Conservation (phyloP, 169 alveolate genomes). For the Amoebophrya sp. region DNA sequence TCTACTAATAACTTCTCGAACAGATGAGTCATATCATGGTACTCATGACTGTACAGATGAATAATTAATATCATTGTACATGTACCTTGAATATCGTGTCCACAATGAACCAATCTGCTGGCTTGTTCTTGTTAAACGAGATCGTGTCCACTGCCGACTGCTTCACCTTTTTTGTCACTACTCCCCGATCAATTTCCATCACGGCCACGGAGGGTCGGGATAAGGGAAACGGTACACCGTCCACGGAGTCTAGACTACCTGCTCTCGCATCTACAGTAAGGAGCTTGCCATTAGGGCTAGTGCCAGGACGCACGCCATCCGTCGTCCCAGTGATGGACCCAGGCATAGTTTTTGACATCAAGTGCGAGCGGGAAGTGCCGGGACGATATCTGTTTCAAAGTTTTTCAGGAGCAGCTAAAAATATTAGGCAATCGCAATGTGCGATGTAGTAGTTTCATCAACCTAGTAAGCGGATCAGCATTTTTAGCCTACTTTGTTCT, state of each 20-base stretch:
- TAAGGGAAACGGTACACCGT: neutral
- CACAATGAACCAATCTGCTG: neutral
- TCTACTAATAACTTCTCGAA: too few species aligned
- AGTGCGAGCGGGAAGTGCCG: neutral
- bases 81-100: neutral
- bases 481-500: too few species aligned
- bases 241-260: neutral
- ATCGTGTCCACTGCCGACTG: neutral
- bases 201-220: neutral
- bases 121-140: neutral
- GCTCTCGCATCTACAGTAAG: neutral
- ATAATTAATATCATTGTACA: too few species aligned
- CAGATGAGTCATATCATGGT: too few species aligned
- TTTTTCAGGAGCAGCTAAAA: too few species aligned
- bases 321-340: neutral
- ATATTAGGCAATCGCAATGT: too few species aligned
- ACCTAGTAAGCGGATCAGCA: too few species aligned
- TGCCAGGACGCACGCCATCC: neutral
- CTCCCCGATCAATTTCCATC: neutral
- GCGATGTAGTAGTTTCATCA: too few species aligned
- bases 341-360: neutral
- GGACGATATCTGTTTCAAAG: too few species aligned
- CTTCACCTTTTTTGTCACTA: neutral
- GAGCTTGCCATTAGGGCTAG: neutral
- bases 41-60: too few species aligned